phyloP scores from a whole-genome alignment of 768 basidiomycete species.

The Kwoniella mangroviensis region DNA sequence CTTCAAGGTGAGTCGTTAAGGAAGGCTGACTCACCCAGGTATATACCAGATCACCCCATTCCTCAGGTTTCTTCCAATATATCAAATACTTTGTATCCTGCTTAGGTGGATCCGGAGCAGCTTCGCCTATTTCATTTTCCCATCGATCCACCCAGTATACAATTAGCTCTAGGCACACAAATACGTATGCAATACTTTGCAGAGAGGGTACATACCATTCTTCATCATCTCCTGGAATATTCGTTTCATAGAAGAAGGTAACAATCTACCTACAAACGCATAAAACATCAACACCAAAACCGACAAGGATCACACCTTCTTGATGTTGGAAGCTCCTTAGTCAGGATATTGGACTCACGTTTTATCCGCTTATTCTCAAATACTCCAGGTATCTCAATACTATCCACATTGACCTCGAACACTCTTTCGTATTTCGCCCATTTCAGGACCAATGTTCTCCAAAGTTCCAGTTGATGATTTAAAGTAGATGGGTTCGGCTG shows the following conservation, averaged over 20 bases:
- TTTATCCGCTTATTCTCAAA: constrained; percentile 55
- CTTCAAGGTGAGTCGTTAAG: neutral
- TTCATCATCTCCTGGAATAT: constrained; percentile 50
- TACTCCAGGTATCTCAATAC: constrained; percentile 36
- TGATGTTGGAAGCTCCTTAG: neutral
- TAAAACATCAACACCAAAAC: neutral
- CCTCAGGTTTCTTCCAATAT: constrained; percentile 60
- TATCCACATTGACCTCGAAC: constrained; percentile 51
- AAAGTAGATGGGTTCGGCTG: constrained; percentile 59
- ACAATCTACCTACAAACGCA: constrained; percentile 40
- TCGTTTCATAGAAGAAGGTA: constrained; percentile 38
- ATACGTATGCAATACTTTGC: neutral
- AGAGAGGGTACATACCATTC: constrained; percentile 39
- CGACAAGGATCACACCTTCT: neutral
- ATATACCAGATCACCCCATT: constrained; percentile 59
- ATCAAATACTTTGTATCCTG: constrained; percentile 54
- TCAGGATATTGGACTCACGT: constrained; percentile 39
- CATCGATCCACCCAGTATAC: neutral
- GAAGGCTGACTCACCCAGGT: constrained; percentile 56
- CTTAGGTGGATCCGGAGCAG: constrained; percentile 51
- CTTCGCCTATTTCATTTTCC: constrained; percentile 38
- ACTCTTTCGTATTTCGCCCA: constrained; percentile 53
- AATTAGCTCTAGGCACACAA: neutral
- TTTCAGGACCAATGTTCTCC: constrained; percentile 57
- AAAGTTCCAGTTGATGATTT: constrained; percentile 57